Base-by-base conservation (phyloP, 352 stramenopile species). In the Phytopythium vexans region DNA sequence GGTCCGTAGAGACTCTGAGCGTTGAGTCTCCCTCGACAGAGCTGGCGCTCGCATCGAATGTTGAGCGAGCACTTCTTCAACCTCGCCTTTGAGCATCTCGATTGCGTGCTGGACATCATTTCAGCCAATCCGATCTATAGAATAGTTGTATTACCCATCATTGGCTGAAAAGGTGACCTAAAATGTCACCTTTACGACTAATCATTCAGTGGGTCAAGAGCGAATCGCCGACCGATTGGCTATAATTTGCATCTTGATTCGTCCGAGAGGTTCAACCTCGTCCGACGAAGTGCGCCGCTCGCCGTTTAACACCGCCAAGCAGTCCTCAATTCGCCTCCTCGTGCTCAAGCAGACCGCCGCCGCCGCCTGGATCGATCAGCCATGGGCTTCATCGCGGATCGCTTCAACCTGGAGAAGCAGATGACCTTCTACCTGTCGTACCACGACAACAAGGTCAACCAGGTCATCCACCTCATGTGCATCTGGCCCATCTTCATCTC, bases 401-500 rank as follows among this genome's bases (percentile, higher is more conserved):
- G 81, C 59, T 92, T 92, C 56, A 58, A 89, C 60, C 60, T 94
- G 42, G 81, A 94, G 62, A 88, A 90, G 59, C 82, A 92, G 54
- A 60, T 94, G 41, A 72, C 67, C 21, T 94, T 94, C 71, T 94
- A 94, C 66, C 60, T 89, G 36, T 89, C 78, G 27, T 95, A 95
- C 72, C 86, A 95, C 62, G 62, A 82, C 71, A 79, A 95, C 65
- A 70, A 69, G 52, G 62, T 84, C 51, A 95, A 95, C 69, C 71
- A 89, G 71, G 66, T 32, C 46, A 88, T 95, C 56, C 86, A 95
- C 64, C 76, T 95, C 35, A 44, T 66, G 21, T 95, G 80, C 65
- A 91, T 95, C 63, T 93, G 82, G 77, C 85, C 82, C 52, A 92
- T 95, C 54, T 74, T 95, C 49, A 72, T 89, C 60, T 86, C 86